Evolutionary conservation across 345 rosid genomes (phyloP), one percentile per base, ranked within the genome.

Genomic region (Citropsis articulata): DNA sequence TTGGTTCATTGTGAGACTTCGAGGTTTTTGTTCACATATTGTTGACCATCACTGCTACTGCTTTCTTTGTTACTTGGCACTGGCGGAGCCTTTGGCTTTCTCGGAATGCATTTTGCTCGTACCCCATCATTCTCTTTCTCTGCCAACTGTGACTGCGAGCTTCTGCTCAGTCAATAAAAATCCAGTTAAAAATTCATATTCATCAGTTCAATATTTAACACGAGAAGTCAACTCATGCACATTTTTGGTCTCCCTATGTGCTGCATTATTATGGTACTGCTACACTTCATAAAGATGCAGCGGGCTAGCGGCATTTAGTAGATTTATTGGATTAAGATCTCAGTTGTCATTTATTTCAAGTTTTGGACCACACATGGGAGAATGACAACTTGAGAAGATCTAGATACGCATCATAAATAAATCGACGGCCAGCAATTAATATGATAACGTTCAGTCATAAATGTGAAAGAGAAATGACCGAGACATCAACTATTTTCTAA

Each of bases 71-170:
- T 53, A 13, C 50, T 45, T 45, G 50, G 18, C 19, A 66, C 19
- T 22, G 79, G 53, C 59, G 42, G 45, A 12, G 64, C 45, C 69
- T 66, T 74, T n/a, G 64, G 63, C 74, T 66, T 82, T n/a, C 79
- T 79, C 2, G 85, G 85, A 53, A 75, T 75, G 73, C 85, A 82
- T 66, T 69, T 82, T 30, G 82, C 77, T 40, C 82, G 77, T 14
- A 64, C 82, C 21, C 77, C 81, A 30, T 82, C 84, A 2, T 36
- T 25, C 72, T 78, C 79, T 61, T 65, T 60, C 72, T 60, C 85
- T 28, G 48, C 77, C 74, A 75, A 19, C 25, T 79, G 75, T 71
- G 76, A 22, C 77, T 71, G 67, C 66, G 80, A 82, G 77, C 80
- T 75, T 35, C 85, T 79, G 75, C 48, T 25, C 21, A 21, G n/a